Conservation (phyloP, 1,284 basidiomycete genomes). For the Malassezia vespertilionis region DNA sequence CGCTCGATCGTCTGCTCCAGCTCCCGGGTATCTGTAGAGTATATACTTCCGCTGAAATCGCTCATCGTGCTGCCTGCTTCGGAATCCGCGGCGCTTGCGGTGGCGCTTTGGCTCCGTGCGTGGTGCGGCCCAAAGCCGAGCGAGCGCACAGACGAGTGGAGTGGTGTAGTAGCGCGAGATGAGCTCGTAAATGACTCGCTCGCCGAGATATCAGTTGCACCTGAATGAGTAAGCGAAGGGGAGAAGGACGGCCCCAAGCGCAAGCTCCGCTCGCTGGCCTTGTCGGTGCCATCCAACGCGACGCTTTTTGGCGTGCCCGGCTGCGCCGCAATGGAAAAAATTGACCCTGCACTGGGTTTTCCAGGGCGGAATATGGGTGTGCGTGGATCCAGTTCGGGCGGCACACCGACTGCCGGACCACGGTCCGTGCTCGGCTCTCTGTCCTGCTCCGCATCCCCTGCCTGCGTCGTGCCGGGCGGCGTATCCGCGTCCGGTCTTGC, state of each 20-base stretch:
- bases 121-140: conserved; percentile 12
- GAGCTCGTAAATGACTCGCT: conserved; percentile 19
- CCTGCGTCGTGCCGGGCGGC: background rate
- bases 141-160: conserved; percentile 16
- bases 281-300: conserved; percentile 22
- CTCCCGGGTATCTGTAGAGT: conserved; percentile 23
- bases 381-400: conserved; percentile 42
- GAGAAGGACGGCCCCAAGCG: no score
- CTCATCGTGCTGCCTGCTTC: conserved; percentile 30
- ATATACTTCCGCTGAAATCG: conserved; percentile 19
- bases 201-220: no score
- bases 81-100: conserved; percentile 21
- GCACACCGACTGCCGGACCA: conserved; percentile 21
- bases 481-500: no score
- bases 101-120: conserved; percentile 1
- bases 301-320: conserved; percentile 37
- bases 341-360: conserved; percentile 36
- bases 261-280: conserved; percentile 19
- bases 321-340: conserved; percentile 42
- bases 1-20: conserved; percentile 32
- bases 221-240: no score
- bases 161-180: conserved; percentile 17
- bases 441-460: no score
- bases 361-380: conserved; percentile 36
- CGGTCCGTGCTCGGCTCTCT: background rate